Percentiles rank a stretch among this genome's conserved stretches.
phyloP scores from a whole-genome alignment of 331 rosid species.

The Arachis monticola region DNA sequence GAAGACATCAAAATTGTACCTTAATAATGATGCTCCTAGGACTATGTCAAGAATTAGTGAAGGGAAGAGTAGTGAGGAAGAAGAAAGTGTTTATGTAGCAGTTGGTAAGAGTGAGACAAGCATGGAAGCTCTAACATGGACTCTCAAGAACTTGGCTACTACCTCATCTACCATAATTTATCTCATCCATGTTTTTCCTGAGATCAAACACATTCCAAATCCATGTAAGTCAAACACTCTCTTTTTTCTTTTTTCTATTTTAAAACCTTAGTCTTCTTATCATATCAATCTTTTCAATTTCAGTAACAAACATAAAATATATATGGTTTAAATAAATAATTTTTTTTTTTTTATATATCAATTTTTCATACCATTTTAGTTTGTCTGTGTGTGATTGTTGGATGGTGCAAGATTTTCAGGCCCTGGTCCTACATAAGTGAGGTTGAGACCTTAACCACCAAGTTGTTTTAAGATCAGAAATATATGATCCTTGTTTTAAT shows the following conservation, averaged over 20 bases:
- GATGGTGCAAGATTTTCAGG: slow-evolving; percentile 21
- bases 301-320: too few relatives aligned
- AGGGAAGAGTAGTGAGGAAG: slow-evolving; percentile 41
- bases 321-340: too few relatives aligned
- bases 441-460: slow-evolving; percentile 34
- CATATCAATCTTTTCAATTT: not conserved
- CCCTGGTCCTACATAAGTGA: slow-evolving; percentile 17
- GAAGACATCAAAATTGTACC: not conserved
- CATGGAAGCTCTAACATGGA: slow-evolving; percentile 76
- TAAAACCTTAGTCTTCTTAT: not conserved
- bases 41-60: slow-evolving; percentile 56
- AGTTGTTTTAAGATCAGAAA: slow-evolving; percentile 17
- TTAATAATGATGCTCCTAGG: slow-evolving; percentile 39
- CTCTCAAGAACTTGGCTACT: slow-evolving; percentile 55
- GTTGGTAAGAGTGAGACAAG: slow-evolving; percentile 85
- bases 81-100: slow-evolving; percentile 72
- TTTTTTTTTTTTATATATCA: not conserved
- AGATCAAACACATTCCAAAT: slow-evolving; percentile 63
- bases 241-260: too few relatives aligned
- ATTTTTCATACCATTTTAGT: too few relatives aligned
- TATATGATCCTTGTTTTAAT: not conserved
- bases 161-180: slow-evolving; percentile 51
- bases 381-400: not conserved
- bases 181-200: slow-evolving; percentile 80
- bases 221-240: slow-evolving; percentile 48